Percentiles rank a stretch among this genome's conserved stretches.
Conservation (phyloP, 768 basidiomycete species). For the Dentipellis sp. region DNA sequence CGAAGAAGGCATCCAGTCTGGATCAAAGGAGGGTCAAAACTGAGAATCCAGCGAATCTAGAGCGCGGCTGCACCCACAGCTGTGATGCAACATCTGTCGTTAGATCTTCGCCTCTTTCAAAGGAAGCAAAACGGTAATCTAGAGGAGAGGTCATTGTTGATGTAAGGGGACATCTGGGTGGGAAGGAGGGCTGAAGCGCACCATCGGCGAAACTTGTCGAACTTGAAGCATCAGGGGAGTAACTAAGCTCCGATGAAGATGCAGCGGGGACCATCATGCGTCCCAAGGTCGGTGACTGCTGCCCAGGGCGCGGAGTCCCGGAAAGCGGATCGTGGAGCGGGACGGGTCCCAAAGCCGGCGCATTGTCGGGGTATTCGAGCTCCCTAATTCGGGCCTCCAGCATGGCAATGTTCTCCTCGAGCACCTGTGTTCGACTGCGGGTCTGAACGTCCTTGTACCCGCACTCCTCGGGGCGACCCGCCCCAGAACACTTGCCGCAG, state of each 20-base stretch:
- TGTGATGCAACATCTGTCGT: slow-evolving; percentile 4
- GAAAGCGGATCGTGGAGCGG: slow-evolving; percentile 13
- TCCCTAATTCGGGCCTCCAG: slow-evolving; percentile 40
- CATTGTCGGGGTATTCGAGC: slow-evolving; percentile 11
- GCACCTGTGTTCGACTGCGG: slow-evolving; percentile 45
- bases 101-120: slow-evolving; percentile 5
- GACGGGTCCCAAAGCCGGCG: not conserved
- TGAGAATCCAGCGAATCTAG: no score
- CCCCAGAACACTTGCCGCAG: slow-evolving; percentile 50
- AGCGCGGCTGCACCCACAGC: slow-evolving; percentile 12
- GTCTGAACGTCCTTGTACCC: slow-evolving; percentile 58
- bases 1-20: slow-evolving; percentile 52
- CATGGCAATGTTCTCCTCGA: slow-evolving; percentile 50
- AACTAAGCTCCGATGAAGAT: no score
- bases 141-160: not conserved
- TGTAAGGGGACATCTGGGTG: no score
- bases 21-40: not conserved
- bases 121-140: not conserved
- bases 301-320: no score
- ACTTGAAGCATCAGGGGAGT: slow-evolving; percentile 2
- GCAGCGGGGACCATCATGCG: no score
- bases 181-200: not conserved
- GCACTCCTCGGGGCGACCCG: slow-evolving; percentile 56
- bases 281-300: no score
- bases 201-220: slow-evolving; percentile 4